Evolutionary conservation across 176 grass and related monocot genomes (phyloP).

Genomic region (Rhipidocladum racemiflorum): DNA sequence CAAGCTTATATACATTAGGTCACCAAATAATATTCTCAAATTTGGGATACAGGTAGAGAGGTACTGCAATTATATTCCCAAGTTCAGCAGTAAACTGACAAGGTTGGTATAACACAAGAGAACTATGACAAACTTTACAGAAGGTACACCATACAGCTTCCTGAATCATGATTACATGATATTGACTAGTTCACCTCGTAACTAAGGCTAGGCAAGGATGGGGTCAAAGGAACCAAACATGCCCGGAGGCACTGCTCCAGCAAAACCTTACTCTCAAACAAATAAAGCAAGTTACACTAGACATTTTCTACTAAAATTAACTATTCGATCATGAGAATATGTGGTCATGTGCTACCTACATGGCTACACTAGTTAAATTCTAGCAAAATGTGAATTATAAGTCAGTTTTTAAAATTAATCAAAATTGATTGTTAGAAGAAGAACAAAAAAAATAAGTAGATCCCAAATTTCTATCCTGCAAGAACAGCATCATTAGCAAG

Average conservation of each 20-base stretch:
- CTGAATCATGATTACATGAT: conserved; percentile 18
- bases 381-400: conserved; percentile 3
- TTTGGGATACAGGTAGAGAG: background rate
- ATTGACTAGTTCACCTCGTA: conserved; percentile 6
- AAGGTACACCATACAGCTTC: background rate
- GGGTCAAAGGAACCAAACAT: background rate
- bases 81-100: background rate
- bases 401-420: background rate
- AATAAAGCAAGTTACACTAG: conserved; percentile 12
- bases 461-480: conserved; percentile 24
- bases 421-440: background rate
- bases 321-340: background rate
- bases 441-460: background rate
- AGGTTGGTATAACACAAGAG: background rate
- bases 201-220: background rate
- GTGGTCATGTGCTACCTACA: background rate
- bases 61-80: background rate
- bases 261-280: background rate
- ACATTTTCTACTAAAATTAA: conserved; percentile 12
- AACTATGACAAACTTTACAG: conserved; percentile 3
- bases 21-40: background rate
- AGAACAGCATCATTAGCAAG: conserved; percentile 19
- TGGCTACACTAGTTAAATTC: background rate
- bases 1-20: background rate
- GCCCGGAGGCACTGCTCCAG: background rate